Evolutionary conservation across 306 rosid genomes (phyloP).

Genomic region (Phaseolus lunatus): DNA sequence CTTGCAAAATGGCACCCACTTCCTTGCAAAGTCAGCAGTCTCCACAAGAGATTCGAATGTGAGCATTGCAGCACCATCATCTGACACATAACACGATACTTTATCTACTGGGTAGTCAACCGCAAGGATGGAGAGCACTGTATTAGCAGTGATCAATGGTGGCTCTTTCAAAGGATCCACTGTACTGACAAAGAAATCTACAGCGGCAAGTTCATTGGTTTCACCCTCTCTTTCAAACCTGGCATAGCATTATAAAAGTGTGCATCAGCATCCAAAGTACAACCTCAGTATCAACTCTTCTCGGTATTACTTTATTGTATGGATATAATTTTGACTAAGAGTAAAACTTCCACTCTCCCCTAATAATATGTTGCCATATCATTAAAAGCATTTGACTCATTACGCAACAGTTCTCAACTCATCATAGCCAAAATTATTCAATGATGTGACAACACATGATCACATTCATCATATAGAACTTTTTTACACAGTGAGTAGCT

Average conservation of each 20-base stretch:
- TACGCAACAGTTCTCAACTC: neutral
- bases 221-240: slow-evolving; percentile 98
- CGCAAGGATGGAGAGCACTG: slow-evolving; percentile 97
- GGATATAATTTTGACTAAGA: neutral
- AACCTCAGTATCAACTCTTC: slow-evolving; percentile 21
- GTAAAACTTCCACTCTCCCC: neutral
- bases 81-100: slow-evolving; percentile 97
- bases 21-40: slow-evolving; percentile 94
- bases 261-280: slow-evolving; percentile 29
- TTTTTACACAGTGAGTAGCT: neutral
- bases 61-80: slow-evolving; percentile 99
- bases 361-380: neutral
- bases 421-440: slow-evolving; percentile 7
- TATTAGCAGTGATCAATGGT: slow-evolving; percentile 92
- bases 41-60: slow-evolving; percentile 89
- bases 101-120: slow-evolving; percentile 94
- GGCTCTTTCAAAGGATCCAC: slow-evolving; percentile 99
- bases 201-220: slow-evolving; percentile 78
- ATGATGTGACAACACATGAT: neutral
- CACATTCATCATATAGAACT: neutral
- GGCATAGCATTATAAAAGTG: slow-evolving; percentile 43
- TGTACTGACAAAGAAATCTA: slow-evolving; percentile 98
- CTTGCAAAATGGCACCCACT: slow-evolving; percentile 97
- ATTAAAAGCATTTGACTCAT: neutral
- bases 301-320: neutral